Conservation (phyloP, 2,329 filamentous ascomycete genomes). For the Trichoderma gracile region DNA sequence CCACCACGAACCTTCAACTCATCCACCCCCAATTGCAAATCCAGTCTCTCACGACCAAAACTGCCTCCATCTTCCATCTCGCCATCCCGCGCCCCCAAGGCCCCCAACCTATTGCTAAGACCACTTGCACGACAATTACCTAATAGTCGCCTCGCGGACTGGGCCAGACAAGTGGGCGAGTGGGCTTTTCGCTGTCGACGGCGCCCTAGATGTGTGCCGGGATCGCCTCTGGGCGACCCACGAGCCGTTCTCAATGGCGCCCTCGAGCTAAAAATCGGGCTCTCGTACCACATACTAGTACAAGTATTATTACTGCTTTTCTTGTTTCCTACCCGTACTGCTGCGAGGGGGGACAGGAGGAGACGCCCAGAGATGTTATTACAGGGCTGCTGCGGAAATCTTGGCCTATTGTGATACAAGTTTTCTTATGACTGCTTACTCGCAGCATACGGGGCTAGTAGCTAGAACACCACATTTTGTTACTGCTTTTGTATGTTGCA, state of each 20-base stretch:
- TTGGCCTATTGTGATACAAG: no score
- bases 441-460: neutral
- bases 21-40: slow-evolving; percentile 14
- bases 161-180: neutral
- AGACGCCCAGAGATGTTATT: no score
- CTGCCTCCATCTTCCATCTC: no score
- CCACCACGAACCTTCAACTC: neutral
- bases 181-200: neutral
- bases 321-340: no score
- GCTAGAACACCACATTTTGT: neutral
- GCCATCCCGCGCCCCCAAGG: no score
- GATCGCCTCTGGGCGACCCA: slow-evolving; percentile 14
- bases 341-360: no score
- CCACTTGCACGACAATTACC: slow-evolving; percentile 3
- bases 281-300: no score
- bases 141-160: slow-evolving; percentile 15
- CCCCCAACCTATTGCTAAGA: no score
- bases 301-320: no score
- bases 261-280: neutral
- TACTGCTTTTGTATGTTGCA: slow-evolving; percentile 18
- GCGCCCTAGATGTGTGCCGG: slow-evolving; percentile 13
- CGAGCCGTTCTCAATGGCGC: neutral
- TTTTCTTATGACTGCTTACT: no score
- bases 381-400: neutral
- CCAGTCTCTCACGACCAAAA: neutral